These are phyloP conservation scores for Magnaporthales sp. DNA, from an alignment of 2,329 filamentous ascomycete genomes.

Conservation along the genomic window DNA sequence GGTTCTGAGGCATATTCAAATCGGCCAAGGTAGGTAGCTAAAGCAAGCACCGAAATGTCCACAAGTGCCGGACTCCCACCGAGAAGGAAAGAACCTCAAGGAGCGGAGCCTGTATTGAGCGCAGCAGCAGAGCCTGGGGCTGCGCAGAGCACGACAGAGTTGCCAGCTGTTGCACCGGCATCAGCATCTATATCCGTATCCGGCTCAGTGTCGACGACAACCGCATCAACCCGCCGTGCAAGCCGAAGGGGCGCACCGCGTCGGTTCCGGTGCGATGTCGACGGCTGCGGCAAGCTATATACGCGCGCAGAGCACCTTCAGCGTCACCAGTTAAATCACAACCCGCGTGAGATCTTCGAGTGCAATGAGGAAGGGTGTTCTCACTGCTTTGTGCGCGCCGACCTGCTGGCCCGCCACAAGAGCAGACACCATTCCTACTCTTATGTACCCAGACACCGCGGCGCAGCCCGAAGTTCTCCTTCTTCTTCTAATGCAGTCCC, in stretches of 20 bases:
- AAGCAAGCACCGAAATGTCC: neutral
- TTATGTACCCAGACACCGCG: constrained; percentile 39
- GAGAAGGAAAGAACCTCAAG: neutral
- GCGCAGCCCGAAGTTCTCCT: constrained; percentile 32
- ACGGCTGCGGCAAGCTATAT: constrained; percentile 71
- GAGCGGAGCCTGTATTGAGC: neutral
- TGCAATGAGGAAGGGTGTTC: constrained; percentile 70
- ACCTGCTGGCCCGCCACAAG: constrained; percentile 61
- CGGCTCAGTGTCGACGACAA: neutral
- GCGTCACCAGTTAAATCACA: constrained; percentile 74
- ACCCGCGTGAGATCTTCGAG: constrained; percentile 68
- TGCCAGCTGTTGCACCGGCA: neutral
- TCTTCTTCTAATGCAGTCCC: neutral
- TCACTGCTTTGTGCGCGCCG: constrained; percentile 69
- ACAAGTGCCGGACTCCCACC: neutral
- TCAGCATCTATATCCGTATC: neutral
- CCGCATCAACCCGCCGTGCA: constrained; percentile 23
- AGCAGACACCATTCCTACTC: constrained; percentile 56
- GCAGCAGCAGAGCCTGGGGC: neutral
- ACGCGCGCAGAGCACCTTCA: constrained; percentile 75
- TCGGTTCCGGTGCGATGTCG: constrained; percentile 55
- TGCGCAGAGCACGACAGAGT: neutral
- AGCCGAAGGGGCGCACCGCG: constrained; percentile 41
- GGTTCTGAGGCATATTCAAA: neutral
- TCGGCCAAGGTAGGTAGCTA: neutral